phyloP scores from a whole-genome alignment of 768 basidiomycete species.

The Coprinopsis cinerea region DNA sequence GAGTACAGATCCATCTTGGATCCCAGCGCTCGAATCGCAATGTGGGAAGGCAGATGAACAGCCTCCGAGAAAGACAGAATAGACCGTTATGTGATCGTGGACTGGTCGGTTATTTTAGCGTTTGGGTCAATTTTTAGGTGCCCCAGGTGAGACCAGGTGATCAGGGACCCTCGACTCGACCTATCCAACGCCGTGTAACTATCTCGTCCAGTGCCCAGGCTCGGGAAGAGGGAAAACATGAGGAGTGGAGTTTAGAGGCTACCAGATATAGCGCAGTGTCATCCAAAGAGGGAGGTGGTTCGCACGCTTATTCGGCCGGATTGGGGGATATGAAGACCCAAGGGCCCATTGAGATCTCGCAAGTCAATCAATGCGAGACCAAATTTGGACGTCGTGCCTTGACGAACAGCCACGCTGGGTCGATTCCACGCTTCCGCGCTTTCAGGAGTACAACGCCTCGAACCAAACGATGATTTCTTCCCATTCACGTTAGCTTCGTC shows the following conservation, averaged over 20 bases:
- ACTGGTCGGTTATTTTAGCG: neutral
- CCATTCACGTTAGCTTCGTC: too few species aligned
- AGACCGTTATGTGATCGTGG: conserved; percentile 1
- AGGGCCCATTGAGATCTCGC: neutral
- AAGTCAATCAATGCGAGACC: neutral
- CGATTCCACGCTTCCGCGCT: conserved; percentile 7
- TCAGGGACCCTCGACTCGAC: neutral
- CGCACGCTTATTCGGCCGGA: neutral
- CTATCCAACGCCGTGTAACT: too few species aligned
- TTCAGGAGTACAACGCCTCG: conserved; percentile 5
- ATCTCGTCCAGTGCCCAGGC: too few species aligned
- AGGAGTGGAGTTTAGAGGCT: neutral
- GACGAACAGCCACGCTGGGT: conserved; percentile 9
- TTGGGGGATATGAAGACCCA: neutral
- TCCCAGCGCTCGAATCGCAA: conserved; percentile 6
- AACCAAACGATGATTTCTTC: neutral
- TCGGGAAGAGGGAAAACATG: too few species aligned
- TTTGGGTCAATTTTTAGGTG: neutral
- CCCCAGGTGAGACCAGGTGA: neutral
- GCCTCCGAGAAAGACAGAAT: conserved; percentile 9
- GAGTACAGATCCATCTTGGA: too few species aligned
- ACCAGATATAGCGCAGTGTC: neutral
- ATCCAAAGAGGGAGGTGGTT: neutral
- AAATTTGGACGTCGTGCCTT: conserved; percentile 4
- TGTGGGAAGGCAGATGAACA: conserved; percentile 1